These are phyloP conservation scores for Halenospora varia DNA, from an alignment of 495 filamentous ascomycete genomes.

Conservation along the genomic window DNA sequence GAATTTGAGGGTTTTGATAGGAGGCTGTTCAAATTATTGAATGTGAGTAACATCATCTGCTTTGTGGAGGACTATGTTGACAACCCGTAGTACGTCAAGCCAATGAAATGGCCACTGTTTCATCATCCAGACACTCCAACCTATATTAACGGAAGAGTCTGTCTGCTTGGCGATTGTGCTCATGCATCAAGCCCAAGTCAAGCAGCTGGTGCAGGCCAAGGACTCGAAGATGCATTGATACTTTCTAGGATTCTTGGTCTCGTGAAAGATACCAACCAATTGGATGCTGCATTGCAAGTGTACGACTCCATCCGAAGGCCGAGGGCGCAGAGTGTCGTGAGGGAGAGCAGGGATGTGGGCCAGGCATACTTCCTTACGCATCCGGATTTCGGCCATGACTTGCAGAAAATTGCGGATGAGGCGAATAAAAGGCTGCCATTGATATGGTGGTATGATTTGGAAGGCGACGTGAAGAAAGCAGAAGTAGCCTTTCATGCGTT, in stretches of 20 bases:
- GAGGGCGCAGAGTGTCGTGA: conserved; percentile 33
- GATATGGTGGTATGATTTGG: conserved; percentile 40
- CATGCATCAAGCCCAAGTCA: conserved; percentile 60
- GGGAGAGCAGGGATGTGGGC: conserved; percentile 29
- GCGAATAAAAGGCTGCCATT: conserved; percentile 40
- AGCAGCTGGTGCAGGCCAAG: conserved; percentile 56
- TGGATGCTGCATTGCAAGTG: conserved; percentile 38
- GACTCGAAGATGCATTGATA: conserved; percentile 56
- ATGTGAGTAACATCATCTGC: conserved; percentile 6
- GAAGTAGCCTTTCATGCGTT: conserved; percentile 12
- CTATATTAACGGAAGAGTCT: conserved; percentile 44
- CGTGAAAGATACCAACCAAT: conserved; percentile 26
- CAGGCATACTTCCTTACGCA: conserved; percentile 31
- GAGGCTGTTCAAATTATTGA: conserved; percentile 22
- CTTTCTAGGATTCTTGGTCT: conserved; percentile 41
- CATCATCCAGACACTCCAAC: conserved; percentile 50
- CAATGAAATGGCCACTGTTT: conserved; percentile 55
- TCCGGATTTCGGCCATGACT: conserved; percentile 38
- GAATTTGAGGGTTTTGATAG: conserved; percentile 22
- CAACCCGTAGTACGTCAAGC: conserved; percentile 23
- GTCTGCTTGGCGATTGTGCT: conserved; percentile 57
- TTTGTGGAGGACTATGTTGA: too few relatives aligned
- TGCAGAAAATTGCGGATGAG: conserved; percentile 35
- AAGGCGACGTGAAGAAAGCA: conserved; percentile 25
- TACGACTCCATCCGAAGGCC: conserved; percentile 51